phyloP scores from a whole-genome alignment of 176 grass and related monocot species.

The Bromus sterilis region DNA sequence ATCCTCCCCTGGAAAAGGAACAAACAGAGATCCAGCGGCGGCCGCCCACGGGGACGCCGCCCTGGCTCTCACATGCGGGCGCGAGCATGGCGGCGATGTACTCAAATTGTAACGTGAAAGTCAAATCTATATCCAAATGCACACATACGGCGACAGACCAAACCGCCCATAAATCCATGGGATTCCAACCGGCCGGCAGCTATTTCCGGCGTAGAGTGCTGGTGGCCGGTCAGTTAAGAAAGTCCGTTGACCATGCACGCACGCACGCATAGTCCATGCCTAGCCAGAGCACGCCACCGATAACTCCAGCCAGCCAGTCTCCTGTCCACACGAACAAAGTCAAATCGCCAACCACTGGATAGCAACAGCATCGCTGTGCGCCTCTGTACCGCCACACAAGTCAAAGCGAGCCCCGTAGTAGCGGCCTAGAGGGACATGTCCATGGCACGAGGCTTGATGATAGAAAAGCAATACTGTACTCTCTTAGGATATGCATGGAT shows the following conservation, averaged over 20 bases:
- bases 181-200: not conserved
- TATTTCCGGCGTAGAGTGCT: not conserved
- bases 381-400: not conserved
- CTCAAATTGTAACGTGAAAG: not conserved
- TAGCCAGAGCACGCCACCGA: not conserved
- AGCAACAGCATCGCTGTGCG: not conserved
- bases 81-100: not conserved
- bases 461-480: not conserved
- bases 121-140: not conserved
- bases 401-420: constrained; percentile 12
- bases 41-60: not conserved
- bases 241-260: not conserved
- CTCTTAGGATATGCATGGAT: not conserved
- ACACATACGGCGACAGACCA: not conserved
- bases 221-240: not conserved
- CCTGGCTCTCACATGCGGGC: not conserved
- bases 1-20: not conserved
- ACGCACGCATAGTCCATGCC: not conserved
- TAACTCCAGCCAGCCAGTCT: not conserved
- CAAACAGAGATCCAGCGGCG: not conserved
- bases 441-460: not conserved
- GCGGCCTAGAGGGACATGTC: not conserved
- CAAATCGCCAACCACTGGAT: not conserved
- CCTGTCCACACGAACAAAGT: not conserved
- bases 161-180: not conserved